These are phyloP conservation scores for Chimonanthus salicifolius DNA, from an alignment of 164 flowering plant species.

Conservation along the genomic window DNA sequence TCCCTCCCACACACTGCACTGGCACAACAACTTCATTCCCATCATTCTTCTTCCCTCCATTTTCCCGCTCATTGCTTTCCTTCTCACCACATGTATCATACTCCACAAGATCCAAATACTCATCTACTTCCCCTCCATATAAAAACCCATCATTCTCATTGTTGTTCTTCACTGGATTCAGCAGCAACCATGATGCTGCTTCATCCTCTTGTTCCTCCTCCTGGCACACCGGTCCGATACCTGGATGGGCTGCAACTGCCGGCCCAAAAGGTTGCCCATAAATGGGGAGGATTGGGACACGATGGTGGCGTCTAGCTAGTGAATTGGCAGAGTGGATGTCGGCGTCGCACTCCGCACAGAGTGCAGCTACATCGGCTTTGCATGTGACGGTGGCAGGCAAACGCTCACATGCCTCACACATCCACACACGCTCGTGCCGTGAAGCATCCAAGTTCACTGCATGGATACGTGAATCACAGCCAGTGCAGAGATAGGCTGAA, in stretches of 20 bases:
- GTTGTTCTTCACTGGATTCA: slow-evolving; percentile 41
- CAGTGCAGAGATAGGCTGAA: slow-evolving; percentile 54
- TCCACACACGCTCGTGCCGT: slow-evolving; percentile 39
- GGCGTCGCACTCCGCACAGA: slow-evolving; percentile 67
- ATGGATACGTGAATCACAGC: slow-evolving; percentile 64
- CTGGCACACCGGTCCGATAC: background rate
- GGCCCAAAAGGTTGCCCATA: slow-evolving; percentile 28
- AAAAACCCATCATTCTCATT: slow-evolving; percentile 31
- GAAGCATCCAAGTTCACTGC: slow-evolving; percentile 14
- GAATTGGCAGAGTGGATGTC: slow-evolving; percentile 87
- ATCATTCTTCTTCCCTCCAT: slow-evolving; percentile 22
- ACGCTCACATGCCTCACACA: slow-evolving; percentile 75
- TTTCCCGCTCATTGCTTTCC: slow-evolving; percentile 11
- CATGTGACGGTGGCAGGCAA: slow-evolving; percentile 78
- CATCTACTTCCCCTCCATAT: slow-evolving; percentile 52
- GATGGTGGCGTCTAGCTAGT: slow-evolving; percentile 74
- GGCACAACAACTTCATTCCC: slow-evolving; percentile 64
- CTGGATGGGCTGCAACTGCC: slow-evolving; percentile 9
- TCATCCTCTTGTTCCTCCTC: slow-evolving; percentile 53
- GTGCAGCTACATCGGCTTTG: slow-evolving; percentile 84
- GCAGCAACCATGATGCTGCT: slow-evolving; percentile 68
- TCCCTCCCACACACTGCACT: slow-evolving; percentile 28
- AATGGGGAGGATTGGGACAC: slow-evolving; percentile 29
- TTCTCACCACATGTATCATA: slow-evolving; percentile 35
- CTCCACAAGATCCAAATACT: slow-evolving; percentile 66